phyloP scores from a whole-genome alignment of 1,139 yeast species.

The Saccharomyces hybrid region DNA sequence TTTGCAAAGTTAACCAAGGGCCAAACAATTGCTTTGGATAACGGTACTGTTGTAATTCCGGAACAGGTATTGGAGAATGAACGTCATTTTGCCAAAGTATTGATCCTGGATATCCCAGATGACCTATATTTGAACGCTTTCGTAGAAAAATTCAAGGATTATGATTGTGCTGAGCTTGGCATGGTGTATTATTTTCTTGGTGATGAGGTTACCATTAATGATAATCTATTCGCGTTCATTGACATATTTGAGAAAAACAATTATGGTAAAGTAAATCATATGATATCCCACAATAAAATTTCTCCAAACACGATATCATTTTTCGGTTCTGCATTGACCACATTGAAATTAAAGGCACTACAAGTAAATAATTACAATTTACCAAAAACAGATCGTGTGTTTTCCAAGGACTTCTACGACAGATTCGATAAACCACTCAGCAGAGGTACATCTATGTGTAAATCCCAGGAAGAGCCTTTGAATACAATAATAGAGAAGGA shows the following conservation, averaged over 20 bases:
- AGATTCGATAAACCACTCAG: slow-evolving; percentile 19
- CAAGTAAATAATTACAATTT: slow-evolving; percentile 47
- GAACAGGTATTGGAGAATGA: slow-evolving; percentile 66
- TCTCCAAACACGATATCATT: slow-evolving; percentile 56
- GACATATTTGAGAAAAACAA: slow-evolving; percentile 45
- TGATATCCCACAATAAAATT: slow-evolving; percentile 61
- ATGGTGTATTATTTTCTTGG: slow-evolving; percentile 73
- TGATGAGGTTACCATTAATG: slow-evolving; percentile 46
- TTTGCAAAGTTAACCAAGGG: slow-evolving; percentile 59
- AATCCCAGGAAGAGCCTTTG: slow-evolving; percentile 17
- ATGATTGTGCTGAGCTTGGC: slow-evolving; percentile 36
- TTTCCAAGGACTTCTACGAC: slow-evolving; percentile 30
- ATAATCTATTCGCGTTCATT: slow-evolving; percentile 38
- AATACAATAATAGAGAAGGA: slow-evolving; percentile 11
- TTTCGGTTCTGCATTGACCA: slow-evolving; percentile 46
- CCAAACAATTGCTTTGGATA: slow-evolving; percentile 45
- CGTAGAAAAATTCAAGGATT: slow-evolving; percentile 19
- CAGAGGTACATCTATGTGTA: slow-evolving; percentile 20
- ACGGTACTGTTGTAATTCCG: slow-evolving; percentile 56
- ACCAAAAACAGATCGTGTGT: slow-evolving; percentile 35
- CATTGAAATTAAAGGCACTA: slow-evolving; percentile 51
- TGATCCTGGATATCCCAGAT: slow-evolving; percentile 71
- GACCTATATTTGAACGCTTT: slow-evolving; percentile 37
- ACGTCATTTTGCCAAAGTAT: slow-evolving; percentile 49
- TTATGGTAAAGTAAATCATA: slow-evolving; percentile 43